Percentiles rank a stretch among this genome's conserved stretches.
phyloP scores from a whole-genome alignment of 176 grass and related monocot species.

The Oropetium thomaeum region DNA sequence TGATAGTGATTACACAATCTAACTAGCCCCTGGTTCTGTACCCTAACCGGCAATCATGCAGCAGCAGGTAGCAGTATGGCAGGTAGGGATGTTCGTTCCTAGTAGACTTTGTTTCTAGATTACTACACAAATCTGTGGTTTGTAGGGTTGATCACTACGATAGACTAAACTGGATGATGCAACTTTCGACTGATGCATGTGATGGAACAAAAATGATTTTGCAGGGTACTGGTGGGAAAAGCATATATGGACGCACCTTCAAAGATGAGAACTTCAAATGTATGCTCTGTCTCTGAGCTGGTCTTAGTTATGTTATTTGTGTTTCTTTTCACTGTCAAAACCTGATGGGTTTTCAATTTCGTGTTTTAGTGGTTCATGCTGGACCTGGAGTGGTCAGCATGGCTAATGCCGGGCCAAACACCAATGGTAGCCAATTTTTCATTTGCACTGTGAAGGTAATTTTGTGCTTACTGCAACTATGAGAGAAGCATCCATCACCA shows the following conservation, averaged over 20 bases:
- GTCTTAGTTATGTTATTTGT: background rate
- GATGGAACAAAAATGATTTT: conserved; percentile 23
- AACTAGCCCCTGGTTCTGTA: background rate
- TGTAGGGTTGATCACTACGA: background rate
- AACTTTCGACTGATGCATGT: conserved; percentile 6
- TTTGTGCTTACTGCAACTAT: background rate
- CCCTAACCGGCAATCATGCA: background rate
- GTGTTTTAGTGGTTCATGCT: conserved; percentile 63
- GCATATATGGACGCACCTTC: conserved; percentile 86
- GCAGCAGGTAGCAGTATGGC: background rate
- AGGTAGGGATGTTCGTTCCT: too few relatives aligned
- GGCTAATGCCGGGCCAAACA: conserved; percentile 96
- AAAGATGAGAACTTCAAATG: conserved; percentile 96
- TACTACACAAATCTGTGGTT: background rate
- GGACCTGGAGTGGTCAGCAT: conserved; percentile 87
- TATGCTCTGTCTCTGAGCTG: conserved; percentile 32
- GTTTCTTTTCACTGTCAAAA: background rate
- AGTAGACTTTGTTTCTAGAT: background rate
- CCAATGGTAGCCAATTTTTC: conserved; percentile 97
- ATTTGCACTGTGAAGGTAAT: conserved; percentile 90
- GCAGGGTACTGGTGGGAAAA: conserved; percentile 94
- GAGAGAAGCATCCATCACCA: background rate
- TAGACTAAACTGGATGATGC: background rate
- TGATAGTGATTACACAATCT: too few relatives aligned
- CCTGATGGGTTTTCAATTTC: background rate